Evolutionary conservation across 2,329 filamentous ascomycete genomes (phyloP).

Genomic region (Verticillium longisporum): DNA sequence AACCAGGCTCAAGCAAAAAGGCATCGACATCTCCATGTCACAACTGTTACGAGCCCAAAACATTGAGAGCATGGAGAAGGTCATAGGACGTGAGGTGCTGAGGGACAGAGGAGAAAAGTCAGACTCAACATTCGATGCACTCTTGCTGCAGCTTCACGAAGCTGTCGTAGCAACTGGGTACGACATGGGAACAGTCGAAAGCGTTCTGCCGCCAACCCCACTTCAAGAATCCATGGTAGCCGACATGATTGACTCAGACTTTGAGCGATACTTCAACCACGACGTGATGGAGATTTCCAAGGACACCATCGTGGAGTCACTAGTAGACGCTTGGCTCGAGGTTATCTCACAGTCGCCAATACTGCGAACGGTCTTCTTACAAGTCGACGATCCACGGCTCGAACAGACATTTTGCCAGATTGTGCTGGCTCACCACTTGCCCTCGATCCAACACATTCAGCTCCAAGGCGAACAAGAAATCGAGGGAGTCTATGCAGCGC

Average conservation of each 20-base stretch:
- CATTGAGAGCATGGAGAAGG: slow-evolving; percentile 51
- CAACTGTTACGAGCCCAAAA: slow-evolving; percentile 68
- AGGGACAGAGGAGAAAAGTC: background rate
- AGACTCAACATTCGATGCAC: slow-evolving; percentile 10
- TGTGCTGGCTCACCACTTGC: slow-evolving; percentile 21
- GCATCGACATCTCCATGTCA: slow-evolving; percentile 61
- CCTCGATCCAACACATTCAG: background rate
- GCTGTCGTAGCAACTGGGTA: slow-evolving; percentile 27
- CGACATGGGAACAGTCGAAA: slow-evolving; percentile 38
- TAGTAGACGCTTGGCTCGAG: slow-evolving; percentile 55
- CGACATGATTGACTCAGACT: slow-evolving; percentile 71
- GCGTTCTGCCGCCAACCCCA: slow-evolving; percentile 68
- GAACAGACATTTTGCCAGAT: slow-evolving; percentile 43
- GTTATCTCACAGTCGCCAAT: slow-evolving; percentile 61
- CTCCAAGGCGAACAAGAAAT: slow-evolving; percentile 23
- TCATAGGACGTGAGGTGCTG: background rate
- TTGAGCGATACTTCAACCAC: slow-evolving; percentile 77
- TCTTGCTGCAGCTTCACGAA: slow-evolving; percentile 25
- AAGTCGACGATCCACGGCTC: slow-evolving; percentile 55
- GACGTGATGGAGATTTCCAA: slow-evolving; percentile 60
- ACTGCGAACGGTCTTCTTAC: slow-evolving; percentile 66
- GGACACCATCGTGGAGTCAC: slow-evolving; percentile 43
- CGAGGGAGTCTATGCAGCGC: slow-evolving; percentile 24
- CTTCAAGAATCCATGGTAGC: slow-evolving; percentile 82
- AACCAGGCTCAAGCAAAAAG: slow-evolving; percentile 56